Evolutionary conservation across 129 eudicot genomes (phyloP).

Genomic region (Artemisia annua): DNA sequence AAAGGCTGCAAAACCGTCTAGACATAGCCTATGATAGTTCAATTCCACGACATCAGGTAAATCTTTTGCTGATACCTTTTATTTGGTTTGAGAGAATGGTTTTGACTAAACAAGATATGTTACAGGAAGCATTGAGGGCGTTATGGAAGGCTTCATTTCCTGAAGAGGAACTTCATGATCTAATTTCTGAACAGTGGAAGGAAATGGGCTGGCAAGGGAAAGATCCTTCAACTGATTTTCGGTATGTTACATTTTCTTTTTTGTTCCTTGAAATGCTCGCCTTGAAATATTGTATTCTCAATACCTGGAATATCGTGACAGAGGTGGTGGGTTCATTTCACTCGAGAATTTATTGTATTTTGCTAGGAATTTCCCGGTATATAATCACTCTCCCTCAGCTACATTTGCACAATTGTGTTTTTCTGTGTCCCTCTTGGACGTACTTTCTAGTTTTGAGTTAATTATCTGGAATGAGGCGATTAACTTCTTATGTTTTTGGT

Average conservation of each 20-base stretch:
- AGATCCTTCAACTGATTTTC: constrained; percentile 98
- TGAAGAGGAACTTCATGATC: constrained; percentile 69
- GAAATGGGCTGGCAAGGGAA: constrained; percentile 99
- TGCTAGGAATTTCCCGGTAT: constrained; percentile 83
- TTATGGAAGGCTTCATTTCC: constrained; percentile 95
- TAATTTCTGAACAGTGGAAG: constrained; percentile 97
- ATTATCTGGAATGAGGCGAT: not conserved
- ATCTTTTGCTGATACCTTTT: not conserved
- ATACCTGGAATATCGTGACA: constrained; percentile 28
- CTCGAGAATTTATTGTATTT: constrained; percentile 86
- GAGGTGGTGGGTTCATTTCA: constrained; percentile 99
- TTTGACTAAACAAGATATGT: not conserved
- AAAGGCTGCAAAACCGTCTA: constrained; percentile 76
- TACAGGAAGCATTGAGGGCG: constrained; percentile 78
- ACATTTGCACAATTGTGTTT: not conserved
- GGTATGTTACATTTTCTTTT: constrained; percentile 39
- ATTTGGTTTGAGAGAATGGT: not conserved
- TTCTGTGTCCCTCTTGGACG: not conserved
- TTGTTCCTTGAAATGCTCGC: not conserved
- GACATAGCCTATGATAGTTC: constrained; percentile 85
- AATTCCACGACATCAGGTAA: constrained; percentile 77
- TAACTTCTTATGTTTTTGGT: not conserved
- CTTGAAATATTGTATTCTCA: not conserved
- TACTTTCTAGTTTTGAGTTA: not conserved
- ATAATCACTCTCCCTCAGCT: constrained; percentile 7